Evolutionary conservation across 2,329 filamentous ascomycete species (phyloP), one percentile per base, ranked within the genome.

Genomic region (Trichoderma sp.): DNA sequence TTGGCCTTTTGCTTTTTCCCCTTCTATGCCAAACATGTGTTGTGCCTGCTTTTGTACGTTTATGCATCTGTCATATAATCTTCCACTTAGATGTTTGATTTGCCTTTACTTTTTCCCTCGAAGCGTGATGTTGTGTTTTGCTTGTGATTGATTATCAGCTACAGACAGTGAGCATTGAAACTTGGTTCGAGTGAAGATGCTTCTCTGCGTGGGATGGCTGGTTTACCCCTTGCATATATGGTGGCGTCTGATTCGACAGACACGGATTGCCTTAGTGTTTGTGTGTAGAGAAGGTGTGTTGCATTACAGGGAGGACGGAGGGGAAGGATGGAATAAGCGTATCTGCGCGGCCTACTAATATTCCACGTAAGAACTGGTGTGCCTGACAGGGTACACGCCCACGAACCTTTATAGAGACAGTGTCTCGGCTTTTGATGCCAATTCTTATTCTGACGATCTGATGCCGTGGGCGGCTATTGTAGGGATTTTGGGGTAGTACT

Each of bases 21-120:
- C 14, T 58, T 24, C 14, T 47, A 34, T 44, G 48, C 47, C n/a
- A 21, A 39, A 47, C 50, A 45, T 34, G 48, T 44, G 15, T 30
- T 47, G 28, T 39, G 51, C 51, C 41, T 47, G 50, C 26, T 63
- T 55, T 47, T 63, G 50, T 63, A 63, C 50, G 28, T 51, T 55
- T 63, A 63, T 41, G 50, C 41, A 55, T 47, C 50, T 63, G 50
- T 55, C 19, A 63, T 63, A 63, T 63, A 63, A 55, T 55, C 15
- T 55, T 52, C 19, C 59, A 34, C 59, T 63, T 63, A 54, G 59
- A 63, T 63, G 50, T 26, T 39, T 47, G 41, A 30, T 47, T 63
- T 54, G 48, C 15, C 30, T 34, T n/a, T 3, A 17, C 39, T n/a
- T 1, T 12, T 28, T 34, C 21, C 12, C 4, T 19, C 3, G 19